Conservation (phyloP, 208 protist species). For the Leptomonas pyrrhocoris region DNA sequence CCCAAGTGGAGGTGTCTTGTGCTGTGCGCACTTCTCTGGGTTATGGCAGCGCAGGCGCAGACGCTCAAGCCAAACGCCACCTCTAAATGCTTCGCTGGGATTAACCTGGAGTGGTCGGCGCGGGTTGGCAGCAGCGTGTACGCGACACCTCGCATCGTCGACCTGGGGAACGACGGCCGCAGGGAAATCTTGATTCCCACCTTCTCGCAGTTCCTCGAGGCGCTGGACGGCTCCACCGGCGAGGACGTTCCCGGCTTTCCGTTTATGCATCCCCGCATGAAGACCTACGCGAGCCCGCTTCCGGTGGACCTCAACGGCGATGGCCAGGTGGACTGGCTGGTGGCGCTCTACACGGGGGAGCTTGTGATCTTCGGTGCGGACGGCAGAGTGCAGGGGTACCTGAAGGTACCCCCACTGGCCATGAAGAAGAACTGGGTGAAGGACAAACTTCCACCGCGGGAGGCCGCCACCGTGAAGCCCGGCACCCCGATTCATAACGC, state of each 20-base stretch:
- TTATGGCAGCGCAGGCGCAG: not conserved
- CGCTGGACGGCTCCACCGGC: conserved; percentile 50
- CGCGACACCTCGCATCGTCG: conserved; percentile 81
- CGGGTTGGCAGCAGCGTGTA: conserved; percentile 80
- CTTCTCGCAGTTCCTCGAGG: conserved; percentile 80
- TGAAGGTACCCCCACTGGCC: conserved; percentile 77
- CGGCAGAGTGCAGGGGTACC: conserved; percentile 52
- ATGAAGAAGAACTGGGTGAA: conserved; percentile 85
- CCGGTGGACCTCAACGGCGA: conserved; percentile 87
- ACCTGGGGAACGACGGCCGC: conserved; percentile 73
- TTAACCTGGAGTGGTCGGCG: conserved; percentile 78
- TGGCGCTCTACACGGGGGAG: conserved; percentile 86
- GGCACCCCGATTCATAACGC: conserved; percentile 21
- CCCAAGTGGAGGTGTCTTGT: not conserved
- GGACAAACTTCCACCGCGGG: conserved; percentile 11
- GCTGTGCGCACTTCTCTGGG: conserved; percentile 1
- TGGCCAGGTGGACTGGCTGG: conserved; percentile 80
- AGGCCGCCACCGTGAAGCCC: conserved; percentile 26
- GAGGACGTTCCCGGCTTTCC: conserved; percentile 82
- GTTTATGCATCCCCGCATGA: conserved; percentile 74
- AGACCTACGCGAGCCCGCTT: conserved; percentile 82
- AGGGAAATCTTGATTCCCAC: conserved; percentile 88
- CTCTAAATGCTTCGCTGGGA: conserved; percentile 43
- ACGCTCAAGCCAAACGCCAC: conserved; percentile 18
- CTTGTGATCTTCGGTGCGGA: conserved; percentile 78